A percentile compares a stretch with the other conserved stretches of the same genome.
These are phyloP conservation scores for Silene vulgaris DNA, from an alignment of 179 eudicot species.

Conservation along the genomic window DNA sequence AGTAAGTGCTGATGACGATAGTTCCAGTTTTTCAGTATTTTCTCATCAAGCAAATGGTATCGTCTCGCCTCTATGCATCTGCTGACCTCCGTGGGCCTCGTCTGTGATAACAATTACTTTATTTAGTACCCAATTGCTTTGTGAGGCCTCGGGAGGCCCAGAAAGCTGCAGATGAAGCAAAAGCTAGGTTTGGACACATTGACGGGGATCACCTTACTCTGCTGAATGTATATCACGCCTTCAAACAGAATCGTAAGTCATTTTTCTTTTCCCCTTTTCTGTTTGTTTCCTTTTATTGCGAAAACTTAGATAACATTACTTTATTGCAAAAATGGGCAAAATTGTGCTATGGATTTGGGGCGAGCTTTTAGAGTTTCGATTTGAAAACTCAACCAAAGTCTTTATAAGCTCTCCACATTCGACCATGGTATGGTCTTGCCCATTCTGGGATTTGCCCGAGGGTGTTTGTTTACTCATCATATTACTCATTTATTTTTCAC, in stretches of 20 bases:
- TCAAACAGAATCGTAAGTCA: conserved; percentile 80
- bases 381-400: neutral
- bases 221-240: conserved; percentile 91
- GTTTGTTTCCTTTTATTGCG: neutral
- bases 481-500: neutral
- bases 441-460: neutral
- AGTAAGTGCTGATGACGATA: conserved; percentile 94
- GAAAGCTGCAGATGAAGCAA: conserved; percentile 99
- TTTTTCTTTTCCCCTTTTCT: neutral
- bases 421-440: neutral
- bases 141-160: conserved; percentile 99
- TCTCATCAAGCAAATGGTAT: conserved; percentile 96
- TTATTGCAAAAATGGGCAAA: neutral
- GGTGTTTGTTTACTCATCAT: neutral
- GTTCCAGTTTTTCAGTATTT: conserved; percentile 98
- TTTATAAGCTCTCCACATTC: neutral
- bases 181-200: conserved; percentile 90
- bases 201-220: conserved; percentile 98
- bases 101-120: conserved; percentile 94
- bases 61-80: conserved; percentile 98
- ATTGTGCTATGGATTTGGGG: neutral
- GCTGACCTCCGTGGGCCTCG: conserved; percentile 99
- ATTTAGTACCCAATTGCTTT: conserved; percentile 99
- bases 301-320: neutral
- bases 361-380: neutral